These are phyloP conservation scores for Aquilaria yunnanensis DNA, from an alignment of 345 rosid genomes.

Conservation along the genomic window DNA sequence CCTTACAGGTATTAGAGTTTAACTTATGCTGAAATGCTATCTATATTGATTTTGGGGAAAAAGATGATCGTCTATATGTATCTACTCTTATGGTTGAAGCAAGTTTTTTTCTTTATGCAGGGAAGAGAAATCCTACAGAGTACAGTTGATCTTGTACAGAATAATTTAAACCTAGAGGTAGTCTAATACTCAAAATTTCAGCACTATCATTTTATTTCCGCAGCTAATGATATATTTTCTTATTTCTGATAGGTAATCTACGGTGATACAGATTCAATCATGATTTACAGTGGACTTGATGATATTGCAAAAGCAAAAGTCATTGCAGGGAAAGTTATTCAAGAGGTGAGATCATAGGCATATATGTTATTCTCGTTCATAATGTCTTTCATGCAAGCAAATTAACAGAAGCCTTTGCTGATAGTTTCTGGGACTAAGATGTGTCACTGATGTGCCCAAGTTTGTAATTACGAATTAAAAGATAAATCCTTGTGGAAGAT, in stretches of 20 bases:
- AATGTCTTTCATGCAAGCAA: no score
- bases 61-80: conserved; percentile 1
- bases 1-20: conserved; percentile 59
- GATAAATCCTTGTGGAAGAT: no score
- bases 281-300: conserved; percentile 92
- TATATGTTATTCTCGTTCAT: neutral
- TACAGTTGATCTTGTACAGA: conserved; percentile 94
- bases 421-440: no score
- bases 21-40: conserved; percentile 4
- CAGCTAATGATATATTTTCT: conserved; percentile 19
- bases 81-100: conserved; percentile 11
- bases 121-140: conserved; percentile 97
- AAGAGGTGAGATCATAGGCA: conserved; percentile 57
- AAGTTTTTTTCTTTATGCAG: conserved; percentile 34
- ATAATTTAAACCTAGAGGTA: conserved; percentile 87
- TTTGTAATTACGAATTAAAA: no score
- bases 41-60: conserved; percentile 1
- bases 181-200: conserved; percentile 16
- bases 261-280: conserved; percentile 98
- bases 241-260: conserved; percentile 70
- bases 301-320: conserved; percentile 71
- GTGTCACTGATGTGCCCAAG: no score
- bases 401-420: no score
- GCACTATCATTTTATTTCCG: conserved; percentile 13
- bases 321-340: conserved; percentile 79